These are phyloP conservation scores for Lentinula aciculospora DNA, from an alignment of 768 basidiomycete species.

Conservation along the genomic window DNA sequence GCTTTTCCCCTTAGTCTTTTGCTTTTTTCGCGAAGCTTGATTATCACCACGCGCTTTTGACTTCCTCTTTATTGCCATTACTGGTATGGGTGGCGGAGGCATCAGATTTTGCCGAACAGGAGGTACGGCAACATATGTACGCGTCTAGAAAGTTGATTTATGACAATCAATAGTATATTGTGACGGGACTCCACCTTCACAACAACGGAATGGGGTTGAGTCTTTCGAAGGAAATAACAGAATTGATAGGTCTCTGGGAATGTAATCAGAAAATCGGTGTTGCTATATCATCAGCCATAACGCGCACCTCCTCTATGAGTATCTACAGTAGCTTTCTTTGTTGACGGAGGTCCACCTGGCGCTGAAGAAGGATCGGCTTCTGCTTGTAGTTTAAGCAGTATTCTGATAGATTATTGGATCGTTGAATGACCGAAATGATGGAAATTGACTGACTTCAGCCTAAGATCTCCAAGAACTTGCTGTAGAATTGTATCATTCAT, in stretches of 20 bases:
- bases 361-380: conserved; percentile 46
- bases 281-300: neutral
- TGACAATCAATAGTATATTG: neutral
- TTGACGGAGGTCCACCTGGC: conserved; percentile 30
- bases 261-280: neutral
- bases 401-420: conserved; percentile 29
- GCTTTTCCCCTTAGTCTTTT: conserved; percentile 31
- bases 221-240: conserved; percentile 83
- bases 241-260: conserved; percentile 81
- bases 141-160: conserved; percentile 26
- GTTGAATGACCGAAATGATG: conserved; percentile 11
- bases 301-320: conserved; percentile 80
- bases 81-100: conserved; percentile 13
- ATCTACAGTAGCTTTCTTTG: conserved; percentile 68
- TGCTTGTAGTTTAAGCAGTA: conserved; percentile 58
- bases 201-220: conserved; percentile 75
- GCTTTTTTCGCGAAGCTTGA: conserved; percentile 20
- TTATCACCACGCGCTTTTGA: conserved; percentile 8
- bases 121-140: conserved; percentile 32
- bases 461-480: conserved; percentile 72
- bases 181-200: conserved; percentile 55
- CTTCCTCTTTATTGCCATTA: conserved; percentile 16
- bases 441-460: conserved; percentile 50
- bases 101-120: conserved; percentile 15
- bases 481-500: conserved; percentile 83